phyloP scores from a whole-genome alignment of 257 asterid genomes.

The Solanum habrochaites region DNA sequence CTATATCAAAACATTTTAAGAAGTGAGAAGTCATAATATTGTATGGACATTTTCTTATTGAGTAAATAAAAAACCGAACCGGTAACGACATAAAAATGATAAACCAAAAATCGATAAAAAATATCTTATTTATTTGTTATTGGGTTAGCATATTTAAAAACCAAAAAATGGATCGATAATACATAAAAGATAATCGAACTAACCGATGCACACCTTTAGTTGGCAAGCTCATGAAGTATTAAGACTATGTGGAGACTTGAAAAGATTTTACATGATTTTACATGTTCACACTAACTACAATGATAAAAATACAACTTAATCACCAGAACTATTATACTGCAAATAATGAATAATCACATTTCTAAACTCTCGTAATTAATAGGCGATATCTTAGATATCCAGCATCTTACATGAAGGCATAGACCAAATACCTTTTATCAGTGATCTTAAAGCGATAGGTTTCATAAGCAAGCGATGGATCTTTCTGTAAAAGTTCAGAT shows the following conservation, averaged over 20 bases:
- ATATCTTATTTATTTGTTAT: too few relatives aligned
- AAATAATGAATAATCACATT: background rate
- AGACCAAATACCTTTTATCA: constrained; percentile 60
- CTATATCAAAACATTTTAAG: too few relatives aligned
- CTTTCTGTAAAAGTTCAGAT: constrained; percentile 91
- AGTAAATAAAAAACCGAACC: too few relatives aligned
- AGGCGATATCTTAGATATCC: background rate
- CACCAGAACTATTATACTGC: background rate
- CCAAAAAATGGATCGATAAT: too few relatives aligned
- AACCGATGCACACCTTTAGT: too few relatives aligned
- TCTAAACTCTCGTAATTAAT: background rate
- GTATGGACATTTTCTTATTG: too few relatives aligned
- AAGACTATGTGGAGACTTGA: background rate
- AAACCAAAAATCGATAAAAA: too few relatives aligned
- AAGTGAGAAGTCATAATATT: too few relatives aligned
- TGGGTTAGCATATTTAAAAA: too few relatives aligned
- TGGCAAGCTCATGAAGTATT: background rate
- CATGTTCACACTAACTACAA: background rate
- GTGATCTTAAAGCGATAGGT: constrained; percentile 74
- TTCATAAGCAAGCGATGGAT: constrained; percentile 77
- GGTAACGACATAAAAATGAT: too few relatives aligned
- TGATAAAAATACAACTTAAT: background rate
- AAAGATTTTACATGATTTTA: background rate
- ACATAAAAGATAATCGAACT: too few relatives aligned
- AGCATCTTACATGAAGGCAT: background rate